Percentiles rank a stretch among this genome's conserved stretches.
Evolutionary conservation across 2,329 filamentous ascomycete species (phyloP).

Genomic region (Fusarium devonianum): DNA sequence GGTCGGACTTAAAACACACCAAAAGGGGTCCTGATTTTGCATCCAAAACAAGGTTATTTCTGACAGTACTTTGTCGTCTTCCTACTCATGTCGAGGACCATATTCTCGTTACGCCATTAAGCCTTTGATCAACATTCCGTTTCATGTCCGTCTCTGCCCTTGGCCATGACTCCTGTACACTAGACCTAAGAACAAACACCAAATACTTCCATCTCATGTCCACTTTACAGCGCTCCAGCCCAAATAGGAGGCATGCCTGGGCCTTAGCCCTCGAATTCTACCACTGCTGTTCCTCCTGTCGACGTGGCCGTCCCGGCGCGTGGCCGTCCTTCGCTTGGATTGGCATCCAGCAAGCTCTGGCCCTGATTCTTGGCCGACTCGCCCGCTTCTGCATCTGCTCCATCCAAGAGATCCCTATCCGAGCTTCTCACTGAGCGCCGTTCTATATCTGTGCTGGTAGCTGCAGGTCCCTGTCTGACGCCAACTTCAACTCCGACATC

Average conservation of each 20-base stretch:
- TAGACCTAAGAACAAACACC: constrained; percentile 18
- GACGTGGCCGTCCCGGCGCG: constrained; percentile 41
- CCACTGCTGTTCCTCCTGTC: constrained; percentile 47
- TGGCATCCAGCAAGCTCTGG: constrained; percentile 47
- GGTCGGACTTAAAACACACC: not conserved
- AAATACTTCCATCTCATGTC: constrained; percentile 19
- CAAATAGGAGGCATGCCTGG: not conserved
- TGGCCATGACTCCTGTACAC: constrained; percentile 15
- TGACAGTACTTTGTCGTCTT: constrained; percentile 2
- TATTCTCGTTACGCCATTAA: constrained; percentile 23
- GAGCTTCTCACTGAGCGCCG: constrained; percentile 69
- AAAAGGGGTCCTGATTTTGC: not conserved
- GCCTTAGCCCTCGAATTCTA: constrained; percentile 53
- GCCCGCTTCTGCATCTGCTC: constrained; percentile 74
- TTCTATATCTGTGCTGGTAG: constrained; percentile 62
- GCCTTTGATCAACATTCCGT: constrained; percentile 8
- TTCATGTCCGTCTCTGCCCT: constrained; percentile 7
- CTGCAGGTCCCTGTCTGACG: constrained; percentile 46
- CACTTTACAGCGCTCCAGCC: constrained; percentile 11
- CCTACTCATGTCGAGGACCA: constrained; percentile 8
- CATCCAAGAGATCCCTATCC: constrained; percentile 75
- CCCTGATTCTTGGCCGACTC: constrained; percentile 47
- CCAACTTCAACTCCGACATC: constrained; percentile 55
- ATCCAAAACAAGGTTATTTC: constrained; percentile 8
- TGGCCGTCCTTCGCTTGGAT: constrained; percentile 38